These are phyloP conservation scores for Tephrocybe sp. DNA, from an alignment of 768 basidiomycete genomes.

Conservation along the genomic window DNA sequence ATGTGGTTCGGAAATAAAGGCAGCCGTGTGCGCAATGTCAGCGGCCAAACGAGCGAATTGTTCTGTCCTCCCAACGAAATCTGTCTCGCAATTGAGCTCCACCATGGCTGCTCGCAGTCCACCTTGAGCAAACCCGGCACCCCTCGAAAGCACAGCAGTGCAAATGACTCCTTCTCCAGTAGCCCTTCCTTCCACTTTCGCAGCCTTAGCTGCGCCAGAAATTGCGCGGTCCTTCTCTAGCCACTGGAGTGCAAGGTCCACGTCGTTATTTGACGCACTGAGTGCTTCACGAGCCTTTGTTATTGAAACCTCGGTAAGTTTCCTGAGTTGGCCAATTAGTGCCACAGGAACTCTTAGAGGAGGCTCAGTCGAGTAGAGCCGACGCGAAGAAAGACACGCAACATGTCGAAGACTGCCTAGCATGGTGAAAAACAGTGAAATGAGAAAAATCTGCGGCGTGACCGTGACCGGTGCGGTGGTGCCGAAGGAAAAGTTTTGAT, in stretches of 20 bases:
- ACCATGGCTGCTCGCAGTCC: constrained; percentile 80
- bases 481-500: constrained; percentile 11
- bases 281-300: constrained; percentile 90
- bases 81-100: constrained; percentile 95
- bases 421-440: constrained; percentile 14
- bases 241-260: constrained; percentile 77
- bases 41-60: constrained; percentile 75
- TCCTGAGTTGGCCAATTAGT: constrained; percentile 85
- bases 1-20: constrained; percentile 58
- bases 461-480: constrained; percentile 14
- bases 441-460: constrained; percentile 19
- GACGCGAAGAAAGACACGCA: constrained; percentile 24
- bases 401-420: constrained; percentile 16
- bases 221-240: constrained; percentile 70
- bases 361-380: constrained; percentile 51
- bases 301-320: constrained; percentile 78
- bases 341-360: constrained; percentile 61
- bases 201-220: constrained; percentile 77
- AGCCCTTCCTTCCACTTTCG: constrained; percentile 75
- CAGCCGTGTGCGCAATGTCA: constrained; percentile 83
- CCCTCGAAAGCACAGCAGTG: constrained; percentile 70
- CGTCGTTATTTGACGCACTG: constrained; percentile 65
- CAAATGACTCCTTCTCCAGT: constrained; percentile 82
- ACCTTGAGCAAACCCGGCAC: constrained; percentile 41
- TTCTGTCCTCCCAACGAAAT: constrained; percentile 89